Percentiles rank a stretch among this genome's conserved stretches.
phyloP scores from a whole-genome alignment of 495 filamentous ascomycete genomes.

The Cudoniella acicularis region DNA sequence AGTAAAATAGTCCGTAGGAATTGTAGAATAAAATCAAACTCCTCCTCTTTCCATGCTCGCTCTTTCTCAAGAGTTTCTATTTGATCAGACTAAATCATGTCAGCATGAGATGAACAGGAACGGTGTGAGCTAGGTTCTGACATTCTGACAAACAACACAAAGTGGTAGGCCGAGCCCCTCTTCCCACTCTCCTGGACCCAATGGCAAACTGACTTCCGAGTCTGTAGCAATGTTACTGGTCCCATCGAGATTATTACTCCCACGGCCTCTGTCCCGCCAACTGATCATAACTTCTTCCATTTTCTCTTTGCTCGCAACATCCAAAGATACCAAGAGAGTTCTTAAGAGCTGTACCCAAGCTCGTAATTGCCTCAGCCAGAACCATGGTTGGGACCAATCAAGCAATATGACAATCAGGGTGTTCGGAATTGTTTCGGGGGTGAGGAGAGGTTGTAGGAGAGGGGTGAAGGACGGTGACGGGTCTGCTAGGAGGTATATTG shows the following conservation, averaged over 20 bases:
- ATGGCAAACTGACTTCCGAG: constrained; percentile 64
- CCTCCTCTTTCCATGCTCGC: constrained; percentile 86
- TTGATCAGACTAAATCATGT: constrained; percentile 65
- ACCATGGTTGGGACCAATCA: constrained; percentile 91
- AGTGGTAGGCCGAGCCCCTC: constrained; percentile 84
- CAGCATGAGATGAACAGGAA: neutral
- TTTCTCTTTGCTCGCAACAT: constrained; percentile 69
- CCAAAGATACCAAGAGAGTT: constrained; percentile 67
- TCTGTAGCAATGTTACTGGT: constrained; percentile 41
- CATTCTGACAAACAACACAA: constrained; percentile 91
- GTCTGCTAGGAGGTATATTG: constrained; percentile 81
- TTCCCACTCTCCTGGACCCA: constrained; percentile 93
- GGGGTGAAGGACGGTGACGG: constrained; percentile 79
- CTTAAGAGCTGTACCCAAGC: constrained; percentile 84
- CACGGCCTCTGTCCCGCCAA: constrained; percentile 56
- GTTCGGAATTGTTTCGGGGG: constrained; percentile 78
- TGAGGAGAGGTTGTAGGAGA: constrained; percentile 80
- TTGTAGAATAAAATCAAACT: constrained; percentile 89
- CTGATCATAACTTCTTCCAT: constrained; percentile 78
- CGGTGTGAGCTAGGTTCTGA: constrained; percentile 37
- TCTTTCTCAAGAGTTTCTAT: constrained; percentile 85
- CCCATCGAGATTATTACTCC: constrained; percentile 44
- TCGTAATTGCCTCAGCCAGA: constrained; percentile 81
- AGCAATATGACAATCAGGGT: constrained; percentile 84
- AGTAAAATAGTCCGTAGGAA: constrained; percentile 81